A percentile compares a stretch with the other conserved stretches of the same genome.
These are phyloP conservation scores for Filobasidium floriforme DNA, from an alignment of 768 basidiomycete genomes.

Conservation along the genomic window DNA sequence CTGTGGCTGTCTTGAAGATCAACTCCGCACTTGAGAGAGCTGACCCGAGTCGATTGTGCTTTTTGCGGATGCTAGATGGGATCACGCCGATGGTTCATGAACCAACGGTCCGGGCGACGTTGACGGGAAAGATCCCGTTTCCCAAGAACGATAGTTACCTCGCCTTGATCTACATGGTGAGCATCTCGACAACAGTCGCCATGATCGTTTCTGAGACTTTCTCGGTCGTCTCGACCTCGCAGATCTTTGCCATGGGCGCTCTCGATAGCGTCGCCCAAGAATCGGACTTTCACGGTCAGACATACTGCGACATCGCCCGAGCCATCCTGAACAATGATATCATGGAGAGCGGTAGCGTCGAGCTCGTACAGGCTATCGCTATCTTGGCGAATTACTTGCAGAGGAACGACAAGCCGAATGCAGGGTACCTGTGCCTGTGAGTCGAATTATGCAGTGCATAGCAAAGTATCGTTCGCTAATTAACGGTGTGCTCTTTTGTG, in stretches of 20 bases:
- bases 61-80: constrained; percentile 1
- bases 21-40: not conserved
- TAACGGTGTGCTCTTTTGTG: not conserved
- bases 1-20: not conserved
- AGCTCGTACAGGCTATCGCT: constrained; percentile 23
- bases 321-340: constrained; percentile 13
- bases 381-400: constrained; percentile 29
- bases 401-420: constrained; percentile 24
- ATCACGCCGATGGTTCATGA: constrained; percentile 27
- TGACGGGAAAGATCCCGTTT: constrained; percentile 19
- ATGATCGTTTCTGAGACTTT: constrained; percentile 1
- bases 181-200: not conserved
- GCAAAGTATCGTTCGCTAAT: not conserved
- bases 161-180: constrained; percentile 12
- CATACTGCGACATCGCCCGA: constrained; percentile 24
- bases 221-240: constrained; percentile 6
- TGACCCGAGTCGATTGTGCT: not conserved
- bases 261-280: constrained; percentile 17
- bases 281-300: constrained; percentile 11
- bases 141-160: not conserved
- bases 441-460: constrained; percentile 12
- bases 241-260: constrained; percentile 31
- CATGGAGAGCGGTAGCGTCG: constrained; percentile 21
- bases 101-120: constrained; percentile 21
- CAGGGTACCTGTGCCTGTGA: constrained; percentile 24